These are phyloP conservation scores for Aspergillus fischeri DNA, from an alignment of 2,329 filamentous ascomycete species.

Conservation along the genomic window DNA sequence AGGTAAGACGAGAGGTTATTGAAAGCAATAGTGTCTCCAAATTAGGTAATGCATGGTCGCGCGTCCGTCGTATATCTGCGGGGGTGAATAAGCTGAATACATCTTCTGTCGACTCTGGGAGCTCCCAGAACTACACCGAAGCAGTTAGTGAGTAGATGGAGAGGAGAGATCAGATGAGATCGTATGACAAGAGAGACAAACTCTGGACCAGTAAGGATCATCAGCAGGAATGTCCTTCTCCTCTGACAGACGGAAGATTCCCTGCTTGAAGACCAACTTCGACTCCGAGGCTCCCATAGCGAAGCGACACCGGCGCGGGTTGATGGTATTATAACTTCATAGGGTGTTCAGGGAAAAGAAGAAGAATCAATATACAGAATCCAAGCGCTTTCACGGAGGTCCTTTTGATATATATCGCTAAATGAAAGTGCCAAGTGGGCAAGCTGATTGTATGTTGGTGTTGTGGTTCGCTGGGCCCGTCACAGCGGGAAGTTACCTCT, in stretches of 20 bases:
- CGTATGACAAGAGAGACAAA: conserved; percentile 45
- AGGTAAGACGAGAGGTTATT: conserved; percentile 74
- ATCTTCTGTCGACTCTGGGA: conserved; percentile 92
- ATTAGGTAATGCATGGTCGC: conserved; percentile 80
- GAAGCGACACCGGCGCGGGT: conserved; percentile 22
- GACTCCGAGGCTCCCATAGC: conserved; percentile 96
- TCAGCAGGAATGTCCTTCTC: conserved; percentile 81
- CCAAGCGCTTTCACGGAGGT: background rate
- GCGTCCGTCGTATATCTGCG: conserved; percentile 79
- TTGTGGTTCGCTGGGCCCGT: conserved; percentile 10
- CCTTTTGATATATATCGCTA: conserved; percentile 2
- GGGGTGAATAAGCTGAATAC: conserved; percentile 94
- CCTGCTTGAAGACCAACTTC: conserved; percentile 97
- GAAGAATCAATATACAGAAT: background rate
- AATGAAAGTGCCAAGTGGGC: conserved; percentile 6
- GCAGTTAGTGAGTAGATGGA: conserved; percentile 18
- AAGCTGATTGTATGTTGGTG: conserved; percentile 18
- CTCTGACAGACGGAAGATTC: conserved; percentile 94
- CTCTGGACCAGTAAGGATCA: conserved; percentile 89
- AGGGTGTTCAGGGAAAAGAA: conserved; percentile 8
- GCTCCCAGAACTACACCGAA: conserved; percentile 80
- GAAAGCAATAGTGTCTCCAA: conserved; percentile 84
- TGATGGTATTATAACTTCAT: conserved; percentile 24
- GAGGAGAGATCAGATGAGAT: background rate
- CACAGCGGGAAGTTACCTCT: conserved; percentile 15